Base-by-base conservation (phyloP, 2,329 filamentous ascomycete species). In the Amphichorda felina region DNA sequence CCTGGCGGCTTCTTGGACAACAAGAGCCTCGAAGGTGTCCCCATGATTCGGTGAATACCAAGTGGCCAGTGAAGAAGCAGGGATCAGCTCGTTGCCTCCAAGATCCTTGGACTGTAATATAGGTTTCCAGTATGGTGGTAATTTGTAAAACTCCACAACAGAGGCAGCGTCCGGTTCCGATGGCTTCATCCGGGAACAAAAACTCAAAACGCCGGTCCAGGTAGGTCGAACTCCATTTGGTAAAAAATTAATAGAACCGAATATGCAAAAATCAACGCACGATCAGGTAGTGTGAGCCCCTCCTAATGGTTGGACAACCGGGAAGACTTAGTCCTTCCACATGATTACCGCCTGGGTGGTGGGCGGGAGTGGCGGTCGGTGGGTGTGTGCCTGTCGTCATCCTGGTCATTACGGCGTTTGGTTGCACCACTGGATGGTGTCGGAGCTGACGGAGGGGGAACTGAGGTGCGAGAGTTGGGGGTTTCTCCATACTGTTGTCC, bases 401-500 rank as follows among this genome's bases (percentile, higher is more conserved):
- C 61, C 47, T 58, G 53, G 39, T 63, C 59, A 55, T 50, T 59
- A 52, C 60, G 59, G 47, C 59, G 60, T 42, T 43, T 55, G 50
- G 50, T 53, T 15, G 38, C 8, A 15, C 29, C 54, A 50, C 50
- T 53, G n/a, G 38, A 24, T 6, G 34, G 13, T 7, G 30, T 11
- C 42, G 50, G 50, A 40, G 57, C 45, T 44, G 56, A 55, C 50
- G 59, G 61, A 48, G 57, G 55, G 34, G 58, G 48, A 18, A 53
- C 53, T 9, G 59, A 52, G 37, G 50, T 47, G 34, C 61, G 54
- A 43, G 54, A 44, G 41, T 55, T 57, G 44, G 63, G 61, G 50
- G 59, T 47, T 43, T 59, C 58, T 42, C 69, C 68, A 66, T 70
- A 73, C 60, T 69, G 66, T 56, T 60, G 59, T 47, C 59, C 66